Evolutionary conservation across 352 stramenopile species (phyloP).

Genomic region (Aphanomyces astaci): DNA sequence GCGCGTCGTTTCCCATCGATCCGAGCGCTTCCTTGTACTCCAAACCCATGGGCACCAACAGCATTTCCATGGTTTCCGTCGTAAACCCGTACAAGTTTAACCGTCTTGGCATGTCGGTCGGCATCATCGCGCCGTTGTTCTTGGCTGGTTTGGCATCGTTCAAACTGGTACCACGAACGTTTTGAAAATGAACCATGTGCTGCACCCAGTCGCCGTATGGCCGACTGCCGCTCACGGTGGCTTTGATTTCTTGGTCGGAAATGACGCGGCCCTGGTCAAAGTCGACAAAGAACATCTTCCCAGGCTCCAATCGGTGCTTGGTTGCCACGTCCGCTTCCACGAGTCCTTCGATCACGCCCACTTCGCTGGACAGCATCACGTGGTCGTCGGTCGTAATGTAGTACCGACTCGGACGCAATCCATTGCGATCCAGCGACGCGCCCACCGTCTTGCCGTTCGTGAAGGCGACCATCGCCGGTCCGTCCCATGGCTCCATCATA

Average conservation of each 20-base stretch:
- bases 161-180: too few species aligned
- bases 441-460: slow-evolving; percentile 93
- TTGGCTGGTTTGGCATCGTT: not conserved
- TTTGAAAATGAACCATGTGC: slow-evolving; percentile 85
- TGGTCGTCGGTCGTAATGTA: slow-evolving; percentile 96
- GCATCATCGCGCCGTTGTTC: not conserved
- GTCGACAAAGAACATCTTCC: slow-evolving; percentile 97
- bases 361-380: slow-evolving; percentile 92
- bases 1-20: slow-evolving; percentile 94
- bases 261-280: slow-evolving; percentile 93
- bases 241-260: slow-evolving; percentile 94
- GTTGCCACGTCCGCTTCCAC: slow-evolving; percentile 87
- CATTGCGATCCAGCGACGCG: slow-evolving; percentile 95
- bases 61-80: slow-evolving; percentile 92
- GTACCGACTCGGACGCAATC: slow-evolving; percentile 91
- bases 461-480: slow-evolving; percentile 97
- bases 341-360: slow-evolving; percentile 89
- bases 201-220: slow-evolving; percentile 92
- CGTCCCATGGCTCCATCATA: slow-evolving; percentile 97
- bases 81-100: slow-evolving; percentile 88
- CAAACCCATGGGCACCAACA: slow-evolving; percentile 93
- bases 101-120: not conserved
- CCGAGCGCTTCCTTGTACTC: slow-evolving; percentile 90
- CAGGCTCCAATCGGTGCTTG: slow-evolving; percentile 92
- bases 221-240: slow-evolving; percentile 75